Base-by-base conservation (phyloP, 148 eudicot genomes). In the Limonium bicolor region DNA sequence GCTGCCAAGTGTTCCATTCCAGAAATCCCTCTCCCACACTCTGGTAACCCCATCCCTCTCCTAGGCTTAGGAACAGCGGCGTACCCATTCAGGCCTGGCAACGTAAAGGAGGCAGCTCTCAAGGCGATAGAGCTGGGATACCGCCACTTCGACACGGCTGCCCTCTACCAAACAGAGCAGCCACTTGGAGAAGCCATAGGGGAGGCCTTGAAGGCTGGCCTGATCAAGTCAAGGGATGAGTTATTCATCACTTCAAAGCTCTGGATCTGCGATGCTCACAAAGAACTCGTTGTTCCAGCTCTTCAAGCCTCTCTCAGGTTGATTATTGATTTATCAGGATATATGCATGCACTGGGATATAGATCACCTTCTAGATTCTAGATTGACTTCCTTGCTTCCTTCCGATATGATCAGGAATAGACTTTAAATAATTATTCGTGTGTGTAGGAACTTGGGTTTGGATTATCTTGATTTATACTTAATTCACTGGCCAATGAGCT, bases 211-310 rank as follows among this genome's bases (percentile, higher is more conserved):
- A 2, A 31, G 0, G 51, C 35, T 20, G 72, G 75, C 4, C 38
- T 69, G 30, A 37, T 69, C 16, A 46, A 58, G 3, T 70, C 70
- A 1, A 59, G 80, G 10, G 49, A 59, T 8, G 80, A 69, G 17
- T 46, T 74, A 3, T 66, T 74, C 26, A 48, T 74, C 48, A 70
- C 76, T 20, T 63, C 76, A 10, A 74, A 74, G 55, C 60, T 74
- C 2, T 74, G 80, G 80, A 53, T 58, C 46, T 44, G 50, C 21
- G 70, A 66, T 47, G 76, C 67, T 16, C 73, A 74, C 41, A 52
- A 61, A 22, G 37, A 40, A n/a, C 66, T 49, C 9, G 60, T 76
- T 41, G 14, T 67, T 18, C 72, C 66, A 21, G 71, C 77, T 7
- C 53, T 71, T 27, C 48, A 52, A 31, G 59, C 31, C 12, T 58